Evolutionary conservation across 306 rosid species (phyloP), one percentile per base, ranked within the genome.

Genomic region (Quercus parvula): DNA sequence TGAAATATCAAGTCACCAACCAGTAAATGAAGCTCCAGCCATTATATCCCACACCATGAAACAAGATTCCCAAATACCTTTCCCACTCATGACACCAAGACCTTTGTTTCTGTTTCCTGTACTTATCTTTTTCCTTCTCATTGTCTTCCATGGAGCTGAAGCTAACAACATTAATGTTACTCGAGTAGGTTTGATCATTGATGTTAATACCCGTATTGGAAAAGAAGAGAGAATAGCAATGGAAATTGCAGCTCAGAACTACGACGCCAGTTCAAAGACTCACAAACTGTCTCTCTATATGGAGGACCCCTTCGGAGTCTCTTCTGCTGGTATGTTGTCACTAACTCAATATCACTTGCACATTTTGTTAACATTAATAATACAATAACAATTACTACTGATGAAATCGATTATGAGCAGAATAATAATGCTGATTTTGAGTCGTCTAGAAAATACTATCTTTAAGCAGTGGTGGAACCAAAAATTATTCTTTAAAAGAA

Each of bases 321-420:
- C 79, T 81, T 86, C 85, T 57, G 77, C 67, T 49, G 86, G 88
- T 82, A 22, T 72, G 82, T 76, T 54, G 57, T 51, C 22, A 70
- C 30, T 18, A 31, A 31, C 33, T 58, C 28, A 61, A 35, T 64
- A 30, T 3, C 80, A 67, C 46, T 75, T 71, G 2, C 70, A 5
- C 11, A 41, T 41, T 41, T 41, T 41, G 49, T 5, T 41, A 41
- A 7, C 8, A 31, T 4, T 31, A 31, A 31, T 33, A 33, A 5
- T 33, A n/a, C 38, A 33, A 33, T 5, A 5, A 33, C 38, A 33
- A 5, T 33, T 33, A 33, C 1, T 33, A 5, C 38, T 5, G 38
- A 33, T 33, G 38, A 33, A 33, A 5, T 33, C 1, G 38, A 33
- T 33, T 33, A 5, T 33, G 38, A 33, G 38, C 5, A 33, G 38